Evolutionary conservation across 2,329 filamentous ascomycete species (phyloP).

Genomic region (Fusarium anguioides): DNA sequence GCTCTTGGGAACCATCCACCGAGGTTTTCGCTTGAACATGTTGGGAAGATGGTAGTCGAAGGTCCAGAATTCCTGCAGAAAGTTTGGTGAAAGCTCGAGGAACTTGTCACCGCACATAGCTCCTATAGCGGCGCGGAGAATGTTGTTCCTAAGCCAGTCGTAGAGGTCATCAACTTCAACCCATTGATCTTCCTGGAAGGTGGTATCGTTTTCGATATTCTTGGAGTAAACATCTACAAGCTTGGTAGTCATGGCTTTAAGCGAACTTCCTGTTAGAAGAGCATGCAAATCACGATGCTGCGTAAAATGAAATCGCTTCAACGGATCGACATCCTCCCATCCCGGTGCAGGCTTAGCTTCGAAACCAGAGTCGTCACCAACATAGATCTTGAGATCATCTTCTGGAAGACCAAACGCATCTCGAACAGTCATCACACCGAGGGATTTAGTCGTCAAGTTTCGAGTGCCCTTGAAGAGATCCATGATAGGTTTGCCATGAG

Average conservation of each 20-base stretch:
- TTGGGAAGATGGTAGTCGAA: constrained; percentile 35
- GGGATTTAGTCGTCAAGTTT: constrained; percentile 22
- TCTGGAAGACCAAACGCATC: constrained; percentile 32
- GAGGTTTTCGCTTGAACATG: constrained; percentile 33
- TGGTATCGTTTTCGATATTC: constrained; percentile 6
- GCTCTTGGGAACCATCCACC: constrained; percentile 29
- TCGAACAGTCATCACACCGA: constrained; percentile 29
- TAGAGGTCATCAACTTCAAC: constrained; percentile 30
- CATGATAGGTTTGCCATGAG: constrained; percentile 23
- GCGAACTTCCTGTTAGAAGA: constrained; percentile 4
- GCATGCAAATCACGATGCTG: constrained; percentile 28
- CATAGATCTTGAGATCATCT: constrained; percentile 14
- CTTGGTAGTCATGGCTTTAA: constrained; percentile 11
- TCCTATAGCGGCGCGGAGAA: constrained; percentile 15
- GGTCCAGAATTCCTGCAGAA: constrained; percentile 34
- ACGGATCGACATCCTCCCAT: constrained; percentile 21
- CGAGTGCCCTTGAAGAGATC: constrained; percentile 32
- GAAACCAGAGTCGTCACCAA: constrained; percentile 12
- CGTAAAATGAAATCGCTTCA: constrained; percentile 17
- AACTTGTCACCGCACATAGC: constrained; percentile 30
- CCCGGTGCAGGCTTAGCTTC: constrained; percentile 25
- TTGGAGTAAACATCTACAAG: constrained; percentile 20
- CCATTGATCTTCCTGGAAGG: constrained; percentile 10
- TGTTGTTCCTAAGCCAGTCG: constrained; percentile 14
- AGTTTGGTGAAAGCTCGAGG: constrained; percentile 18